Percentiles rank a stretch among this genome's conserved stretches.
These are phyloP conservation scores for Fusarium sp. DNA, from an alignment of 2,329 filamentous ascomycete species.

Conservation along the genomic window DNA sequence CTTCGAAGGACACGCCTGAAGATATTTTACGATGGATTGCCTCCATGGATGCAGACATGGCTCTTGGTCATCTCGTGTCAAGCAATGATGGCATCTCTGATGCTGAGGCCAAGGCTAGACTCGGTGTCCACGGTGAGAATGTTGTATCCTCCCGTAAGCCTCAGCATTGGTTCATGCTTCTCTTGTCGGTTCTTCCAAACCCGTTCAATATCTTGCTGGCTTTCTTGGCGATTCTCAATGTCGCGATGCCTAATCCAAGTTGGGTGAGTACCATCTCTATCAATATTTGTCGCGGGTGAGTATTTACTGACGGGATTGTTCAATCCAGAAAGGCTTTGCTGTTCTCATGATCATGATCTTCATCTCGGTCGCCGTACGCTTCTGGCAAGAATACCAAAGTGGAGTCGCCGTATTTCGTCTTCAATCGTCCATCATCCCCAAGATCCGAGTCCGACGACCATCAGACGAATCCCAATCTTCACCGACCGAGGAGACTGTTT, in stretches of 20 bases:
- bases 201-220: slow-evolving; percentile 8
- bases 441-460: slow-evolving; percentile 1
- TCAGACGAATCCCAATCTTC: background rate
- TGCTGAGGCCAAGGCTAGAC: background rate
- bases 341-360: slow-evolving; percentile 9
- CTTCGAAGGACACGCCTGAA: background rate
- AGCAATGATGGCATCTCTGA: background rate
- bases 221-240: slow-evolving; percentile 4
- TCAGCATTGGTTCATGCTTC: slow-evolving; percentile 10
- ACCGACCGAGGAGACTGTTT: background rate
- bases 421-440: slow-evolving; percentile 6
- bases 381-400: slow-evolving; percentile 14
- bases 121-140: background rate
- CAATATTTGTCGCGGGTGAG: background rate
- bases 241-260: slow-evolving; percentile 8
- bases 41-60: background rate
- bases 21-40: background rate
- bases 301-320: background rate
- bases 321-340: background rate
- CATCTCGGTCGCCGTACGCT: background rate
- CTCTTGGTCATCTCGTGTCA: background rate
- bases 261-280: background rate
- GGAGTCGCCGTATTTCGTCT: background rate
- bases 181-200: slow-evolving; percentile 1
- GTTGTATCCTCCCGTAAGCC: slow-evolving; percentile 4